A percentile compares a stretch with the other conserved stretches of the same genome.
phyloP scores from a whole-genome alignment of 768 basidiomycete genomes.

The Tulasnella sp. region DNA sequence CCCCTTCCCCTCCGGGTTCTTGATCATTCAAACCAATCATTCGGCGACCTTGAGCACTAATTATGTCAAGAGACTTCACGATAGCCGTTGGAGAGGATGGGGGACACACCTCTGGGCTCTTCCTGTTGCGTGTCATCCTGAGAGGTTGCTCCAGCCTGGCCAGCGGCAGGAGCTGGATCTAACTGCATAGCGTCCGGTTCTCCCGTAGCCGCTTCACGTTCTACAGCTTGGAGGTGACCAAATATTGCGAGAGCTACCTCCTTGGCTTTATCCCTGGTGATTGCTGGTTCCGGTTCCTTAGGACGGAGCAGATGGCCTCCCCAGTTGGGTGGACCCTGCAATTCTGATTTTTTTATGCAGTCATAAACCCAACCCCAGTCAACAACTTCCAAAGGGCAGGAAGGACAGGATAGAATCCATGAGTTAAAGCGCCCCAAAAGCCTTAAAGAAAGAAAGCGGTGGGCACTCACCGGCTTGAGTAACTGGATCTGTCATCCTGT shows the following conservation, averaged over 20 bases:
- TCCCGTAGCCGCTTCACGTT: neutral
- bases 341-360: neutral
- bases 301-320: constrained; percentile 2
- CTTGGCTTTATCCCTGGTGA: neutral
- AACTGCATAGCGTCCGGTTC: neutral
- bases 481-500: neutral
- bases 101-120: neutral
- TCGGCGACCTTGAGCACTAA: neutral
- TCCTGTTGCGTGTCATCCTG: neutral
- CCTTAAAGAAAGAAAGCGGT: too few relatives aligned
- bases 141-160: neutral
- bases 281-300: neutral
- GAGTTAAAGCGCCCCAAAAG: too few relatives aligned
- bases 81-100: neutral
- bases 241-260: neutral
- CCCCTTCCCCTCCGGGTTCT: neutral
- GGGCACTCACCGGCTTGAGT: neutral
- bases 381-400: neutral
- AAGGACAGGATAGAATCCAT: neutral
- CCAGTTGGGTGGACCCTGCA: neutral
- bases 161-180: neutral
- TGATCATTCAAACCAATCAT: neutral
- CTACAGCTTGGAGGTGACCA: neutral
- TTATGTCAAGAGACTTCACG: neutral
- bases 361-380: neutral